Evolutionary conservation across 345 rosid species (phyloP).

Genomic region (Lagerstroemia speciosa): DNA sequence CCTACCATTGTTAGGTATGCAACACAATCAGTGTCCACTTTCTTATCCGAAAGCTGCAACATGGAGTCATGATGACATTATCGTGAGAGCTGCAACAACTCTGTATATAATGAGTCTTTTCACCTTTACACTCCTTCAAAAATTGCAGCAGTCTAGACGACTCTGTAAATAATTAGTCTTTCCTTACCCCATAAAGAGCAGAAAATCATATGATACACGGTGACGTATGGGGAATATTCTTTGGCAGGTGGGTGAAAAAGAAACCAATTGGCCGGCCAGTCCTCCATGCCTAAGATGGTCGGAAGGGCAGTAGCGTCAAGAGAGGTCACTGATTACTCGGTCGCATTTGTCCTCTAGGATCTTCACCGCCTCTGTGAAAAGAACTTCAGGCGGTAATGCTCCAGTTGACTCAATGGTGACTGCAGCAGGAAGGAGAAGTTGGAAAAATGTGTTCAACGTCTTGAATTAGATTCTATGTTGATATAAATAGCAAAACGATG

Average conservation of each 20-base stretch:
- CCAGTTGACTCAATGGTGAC: slow-evolving; percentile 91
- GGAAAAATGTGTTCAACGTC: background rate
- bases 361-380: slow-evolving; percentile 88
- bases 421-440: slow-evolving; percentile 15
- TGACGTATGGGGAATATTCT: too few species aligned
- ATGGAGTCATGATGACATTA: too few species aligned
- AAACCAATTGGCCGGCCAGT: background rate
- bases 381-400: slow-evolving; percentile 66
- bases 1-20: too few species aligned
- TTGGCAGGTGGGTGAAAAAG: background rate
- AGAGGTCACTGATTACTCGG: slow-evolving; percentile 57
- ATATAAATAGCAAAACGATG: background rate
- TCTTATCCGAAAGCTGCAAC: too few species aligned
- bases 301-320: slow-evolving; percentile 25
- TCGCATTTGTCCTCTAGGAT: slow-evolving; percentile 78
- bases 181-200: background rate
- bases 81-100: background rate
- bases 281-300: background rate
- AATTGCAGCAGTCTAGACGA: background rate
- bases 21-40: too few species aligned
- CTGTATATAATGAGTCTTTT: background rate
- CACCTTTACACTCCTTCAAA: background rate
- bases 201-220: background rate
- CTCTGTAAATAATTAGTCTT: too few species aligned
- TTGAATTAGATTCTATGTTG: background rate